A percentile compares a stretch with the other conserved stretches of the same genome.
phyloP scores from a whole-genome alignment of 257 asterid genomes.

The Solanum gracilifrons region DNA sequence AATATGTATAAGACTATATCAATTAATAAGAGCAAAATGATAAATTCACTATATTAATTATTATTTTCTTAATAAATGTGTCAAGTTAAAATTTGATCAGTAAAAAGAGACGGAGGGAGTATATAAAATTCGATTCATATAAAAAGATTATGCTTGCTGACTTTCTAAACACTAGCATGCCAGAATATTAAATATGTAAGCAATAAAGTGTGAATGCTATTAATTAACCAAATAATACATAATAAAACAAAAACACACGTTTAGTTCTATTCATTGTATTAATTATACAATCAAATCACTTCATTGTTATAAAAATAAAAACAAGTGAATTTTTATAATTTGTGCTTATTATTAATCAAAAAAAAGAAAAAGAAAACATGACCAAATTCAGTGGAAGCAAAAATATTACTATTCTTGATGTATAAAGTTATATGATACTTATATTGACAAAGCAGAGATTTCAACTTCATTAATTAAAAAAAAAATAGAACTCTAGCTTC shows the following conservation, averaged over 20 bases:
- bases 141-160: background rate
- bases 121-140: background rate
- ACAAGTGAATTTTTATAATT: background rate
- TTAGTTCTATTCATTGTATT: background rate
- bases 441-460: background rate
- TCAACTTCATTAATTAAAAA: no score
- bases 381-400: background rate
- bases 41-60: no score
- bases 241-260: background rate
- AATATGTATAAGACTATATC: no score
- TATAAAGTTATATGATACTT: no score
- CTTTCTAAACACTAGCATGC: background rate
- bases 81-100: no score
- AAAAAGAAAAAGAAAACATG: background rate
- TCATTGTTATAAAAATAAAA: background rate
- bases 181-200: background rate
- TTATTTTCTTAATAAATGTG: no score
- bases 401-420: background rate
- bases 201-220: background rate
- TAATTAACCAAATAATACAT: background rate
- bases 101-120: no score
- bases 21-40: no score
- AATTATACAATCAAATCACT: background rate
- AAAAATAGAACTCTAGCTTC: no score
- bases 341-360: no score